Evolutionary conservation across 2,329 filamentous ascomycete species (phyloP), one percentile per base, ranked within the genome.

Genomic region (Graphiopsis chlorocephala): DNA sequence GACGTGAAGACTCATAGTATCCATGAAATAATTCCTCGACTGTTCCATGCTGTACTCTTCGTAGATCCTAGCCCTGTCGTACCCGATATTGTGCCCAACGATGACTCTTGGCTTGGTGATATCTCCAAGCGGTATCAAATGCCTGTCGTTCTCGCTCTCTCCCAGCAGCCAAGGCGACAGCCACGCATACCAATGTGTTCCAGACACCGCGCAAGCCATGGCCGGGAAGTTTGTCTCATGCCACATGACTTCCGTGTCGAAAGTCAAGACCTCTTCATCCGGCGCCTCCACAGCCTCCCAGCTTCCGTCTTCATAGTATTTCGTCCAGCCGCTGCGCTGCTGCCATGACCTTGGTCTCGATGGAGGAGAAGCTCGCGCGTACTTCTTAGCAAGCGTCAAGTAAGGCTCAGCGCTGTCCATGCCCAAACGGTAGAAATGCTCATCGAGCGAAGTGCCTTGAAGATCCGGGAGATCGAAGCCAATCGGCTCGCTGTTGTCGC

Each of bases 1-100:
- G 8, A 97, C 94, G 75, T 99, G 95, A 23, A 99, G 81, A 1
- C 94, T 98, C 95, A 99, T 99, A 31, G 95, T 99, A 76, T 99
- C 95, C 60, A 99, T 79, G 75, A 97, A 99, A 50, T 87, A 90
- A 70, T 93, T 98, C 45, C 88, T 86, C 0, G 92, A 90, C 76
- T 97, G 94, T 63, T 86, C 82, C 47, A 98, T 78, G 72, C 89
- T 85, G 75, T 99, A 99, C 76, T 99, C 95, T 75, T 99, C 95
- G 23, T 88, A 78, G 63, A 97, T 86, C 38, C 96, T 86, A 17
- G 94, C 94, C 26, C 95, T 86, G 75, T 99, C 95, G 75, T 96
- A 99, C 23, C 95, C 95, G 65, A 99, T 88, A 70, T 99, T 99
- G 78, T 99, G 95, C 2, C 95, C 95, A 25, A 99, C 87, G 50